Evolutionary conservation across 2,329 filamentous ascomycete genomes (phyloP).

Genomic region (Sphaerulina vaccinii): DNA sequence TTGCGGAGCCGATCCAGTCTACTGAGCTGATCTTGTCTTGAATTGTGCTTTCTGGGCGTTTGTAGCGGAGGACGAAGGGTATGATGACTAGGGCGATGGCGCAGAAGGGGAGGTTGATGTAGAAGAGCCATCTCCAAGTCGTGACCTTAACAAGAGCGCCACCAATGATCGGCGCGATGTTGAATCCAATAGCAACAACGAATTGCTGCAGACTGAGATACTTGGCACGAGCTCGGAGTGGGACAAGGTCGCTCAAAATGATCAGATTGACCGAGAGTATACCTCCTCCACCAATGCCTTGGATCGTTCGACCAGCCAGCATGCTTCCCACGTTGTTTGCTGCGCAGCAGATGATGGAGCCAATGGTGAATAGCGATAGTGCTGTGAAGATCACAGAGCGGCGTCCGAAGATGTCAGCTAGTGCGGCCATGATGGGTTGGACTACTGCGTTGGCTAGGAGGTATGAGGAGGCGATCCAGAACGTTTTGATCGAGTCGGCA

Average conservation of each 20-base stretch:
- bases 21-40: slow-evolving; percentile 24
- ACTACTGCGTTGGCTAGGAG: slow-evolving; percentile 46
- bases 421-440: slow-evolving; percentile 44
- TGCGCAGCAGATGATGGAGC: slow-evolving; percentile 46
- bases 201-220: slow-evolving; percentile 29
- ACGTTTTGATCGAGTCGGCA: slow-evolving; percentile 40
- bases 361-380: slow-evolving; percentile 48
- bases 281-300: slow-evolving; percentile 50
- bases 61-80: slow-evolving; percentile 51
- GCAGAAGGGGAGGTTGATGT: slow-evolving; percentile 41
- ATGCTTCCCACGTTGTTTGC: slow-evolving; percentile 41
- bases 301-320: slow-evolving; percentile 45
- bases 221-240: slow-evolving; percentile 26
- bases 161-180: slow-evolving; percentile 38
- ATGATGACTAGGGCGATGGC: slow-evolving; percentile 35
- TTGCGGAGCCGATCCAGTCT: slow-evolving; percentile 29
- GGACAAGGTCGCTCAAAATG: slow-evolving; percentile 45
- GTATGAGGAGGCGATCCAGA: slow-evolving; percentile 54
- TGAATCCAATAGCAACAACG: slow-evolving; percentile 37
- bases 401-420: slow-evolving; percentile 52
- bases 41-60: slow-evolving; percentile 38
- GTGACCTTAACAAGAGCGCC: slow-evolving; percentile 27
- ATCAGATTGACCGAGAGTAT: slow-evolving; percentile 45
- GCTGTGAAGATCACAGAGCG: slow-evolving; percentile 46
- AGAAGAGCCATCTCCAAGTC: slow-evolving; percentile 40